Evolutionary conservation across 2,329 filamentous ascomycete genomes (phyloP).

Genomic region (Bimuria novae-zelandiae): DNA sequence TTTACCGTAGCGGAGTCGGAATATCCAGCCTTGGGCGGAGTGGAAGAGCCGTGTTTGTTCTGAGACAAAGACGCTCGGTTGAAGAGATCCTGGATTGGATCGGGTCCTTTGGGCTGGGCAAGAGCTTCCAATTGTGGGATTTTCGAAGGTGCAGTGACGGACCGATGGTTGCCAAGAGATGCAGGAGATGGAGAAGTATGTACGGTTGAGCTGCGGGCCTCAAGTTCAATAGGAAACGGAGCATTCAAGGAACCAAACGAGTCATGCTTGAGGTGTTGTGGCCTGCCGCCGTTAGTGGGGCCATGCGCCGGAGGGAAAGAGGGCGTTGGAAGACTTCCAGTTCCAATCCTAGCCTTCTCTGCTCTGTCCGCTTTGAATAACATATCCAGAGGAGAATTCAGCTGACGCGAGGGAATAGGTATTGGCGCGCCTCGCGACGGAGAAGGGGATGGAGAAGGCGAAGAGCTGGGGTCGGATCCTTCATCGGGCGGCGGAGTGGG

Average conservation of each 20-base stretch:
- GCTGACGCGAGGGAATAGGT: constrained; percentile 47
- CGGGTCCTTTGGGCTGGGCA: constrained; percentile 48
- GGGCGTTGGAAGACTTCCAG: constrained; percentile 44
- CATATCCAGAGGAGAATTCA: constrained; percentile 82
- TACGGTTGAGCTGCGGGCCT: constrained; percentile 34
- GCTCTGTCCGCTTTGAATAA: constrained; percentile 87
- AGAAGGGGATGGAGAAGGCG: constrained; percentile 58
- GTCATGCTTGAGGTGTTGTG: constrained; percentile 48
- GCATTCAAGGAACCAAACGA: constrained; percentile 56
- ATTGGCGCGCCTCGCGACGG: constrained; percentile 55
- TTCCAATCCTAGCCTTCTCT: constrained; percentile 68
- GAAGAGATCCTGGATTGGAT: constrained; percentile 52
- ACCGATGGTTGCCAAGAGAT: constrained; percentile 30
- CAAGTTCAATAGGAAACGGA: constrained; percentile 71
- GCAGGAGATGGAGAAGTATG: constrained; percentile 29
- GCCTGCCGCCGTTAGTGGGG: constrained; percentile 25
- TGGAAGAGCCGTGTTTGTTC: constrained; percentile 28
- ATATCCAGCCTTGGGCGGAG: constrained; percentile 27
- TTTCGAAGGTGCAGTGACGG: constrained; percentile 38
- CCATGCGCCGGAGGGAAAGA: constrained; percentile 21
- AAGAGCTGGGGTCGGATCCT: constrained; percentile 46
- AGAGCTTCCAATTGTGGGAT: constrained; percentile 29
- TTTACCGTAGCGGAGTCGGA: constrained; percentile 31
- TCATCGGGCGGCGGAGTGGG: constrained; percentile 58
- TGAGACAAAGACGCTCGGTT: constrained; percentile 44